Base-by-base conservation (phyloP, 371 early-diverging fungal species). In the Racocetra persica region DNA sequence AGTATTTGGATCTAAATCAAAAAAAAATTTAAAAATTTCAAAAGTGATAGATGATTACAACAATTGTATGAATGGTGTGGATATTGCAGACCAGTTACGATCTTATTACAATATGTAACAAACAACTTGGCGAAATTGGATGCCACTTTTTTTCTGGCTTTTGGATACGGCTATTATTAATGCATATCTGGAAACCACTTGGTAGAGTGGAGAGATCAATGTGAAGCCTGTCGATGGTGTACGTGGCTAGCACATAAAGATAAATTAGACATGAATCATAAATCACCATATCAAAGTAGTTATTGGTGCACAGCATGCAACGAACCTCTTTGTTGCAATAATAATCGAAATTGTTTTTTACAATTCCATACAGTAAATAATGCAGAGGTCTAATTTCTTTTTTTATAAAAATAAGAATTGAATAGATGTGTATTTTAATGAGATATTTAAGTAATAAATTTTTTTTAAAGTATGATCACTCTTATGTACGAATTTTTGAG, bases 61-160 rank as follows among this genome's bases (percentile, higher is more conserved):
- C 49, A 18, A 75, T 8, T 36, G 81, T 54, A 85, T 84, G 73
- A 72, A 66, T 45, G 83, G 81, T 0, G 82, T 85, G 0, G 85
- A 81, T 49, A 82, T 79, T 24, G 83, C 85, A 16, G 79, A 85
- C 54, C 85, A 85, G 55, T 59, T 82, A 4, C 24, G 79, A 1
- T 52, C 52, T 16, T 83, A 85, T 54, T 85, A 83, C 60, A 74
- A 36, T 18, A 75, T 70, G 1, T 84, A 85, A 49, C n/a, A 28
- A 57, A 62, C 54, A 36, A 59, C 79, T 11, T 51, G 51, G 28
- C 24, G 80, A 4, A 85, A 26, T 24, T 85, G 84, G 82, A 66
- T 81, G 18, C 81, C 81, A 7, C 8, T 83, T 45, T 69, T n/a
- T 63, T 74, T 81, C 36, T 83, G 82, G 83, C 79, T 82, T 3